These are phyloP conservation scores for Drosera spatulata DNA, from an alignment of 179 eudicot species.

Conservation along the genomic window DNA sequence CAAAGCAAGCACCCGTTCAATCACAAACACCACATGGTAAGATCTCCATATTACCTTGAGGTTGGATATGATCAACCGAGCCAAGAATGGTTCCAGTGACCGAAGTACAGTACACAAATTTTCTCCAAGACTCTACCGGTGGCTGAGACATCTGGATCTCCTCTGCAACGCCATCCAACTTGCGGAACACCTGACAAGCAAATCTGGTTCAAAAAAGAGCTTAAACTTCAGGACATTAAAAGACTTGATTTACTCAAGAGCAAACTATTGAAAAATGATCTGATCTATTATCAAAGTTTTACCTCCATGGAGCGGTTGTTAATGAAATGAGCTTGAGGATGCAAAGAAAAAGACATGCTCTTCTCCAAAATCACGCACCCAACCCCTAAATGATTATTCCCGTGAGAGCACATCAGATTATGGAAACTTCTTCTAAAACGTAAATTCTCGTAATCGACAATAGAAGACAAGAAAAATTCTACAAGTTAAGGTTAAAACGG, in stretches of 20 bases:
- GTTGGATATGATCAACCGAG: slow-evolving; percentile 90
- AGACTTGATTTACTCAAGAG: slow-evolving; percentile 1
- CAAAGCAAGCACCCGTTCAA: too few species aligned
- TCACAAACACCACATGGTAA: not conserved
- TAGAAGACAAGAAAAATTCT: too few species aligned
- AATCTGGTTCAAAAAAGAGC: slow-evolving; percentile 33
- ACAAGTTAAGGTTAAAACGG: too few species aligned
- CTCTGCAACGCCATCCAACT: slow-evolving; percentile 73
- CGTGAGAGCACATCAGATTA: not conserved
- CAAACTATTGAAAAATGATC: not conserved
- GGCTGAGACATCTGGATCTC: slow-evolving; percentile 74
- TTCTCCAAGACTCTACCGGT: slow-evolving; percentile 89
- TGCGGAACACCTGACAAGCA: slow-evolving; percentile 66
- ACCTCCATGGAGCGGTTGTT: slow-evolving; percentile 99
- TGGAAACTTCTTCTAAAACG: too few species aligned
- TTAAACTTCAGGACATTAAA: slow-evolving; percentile 15
- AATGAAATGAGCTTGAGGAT: slow-evolving; percentile 97
- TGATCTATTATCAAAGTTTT: slow-evolving; percentile 8
- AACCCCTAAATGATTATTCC: slow-evolving; percentile 34
- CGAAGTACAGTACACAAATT: slow-evolving; percentile 87
- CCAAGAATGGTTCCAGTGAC: slow-evolving; percentile 82
- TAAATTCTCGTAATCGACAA: too few species aligned
- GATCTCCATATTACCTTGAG: slow-evolving; percentile 49
- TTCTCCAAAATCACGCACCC: slow-evolving; percentile 79
- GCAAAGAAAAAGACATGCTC: slow-evolving; percentile 53